These are phyloP conservation scores for Phytopythium kandeliae DNA, from an alignment of 352 stramenopile genomes.

Conservation along the genomic window DNA sequence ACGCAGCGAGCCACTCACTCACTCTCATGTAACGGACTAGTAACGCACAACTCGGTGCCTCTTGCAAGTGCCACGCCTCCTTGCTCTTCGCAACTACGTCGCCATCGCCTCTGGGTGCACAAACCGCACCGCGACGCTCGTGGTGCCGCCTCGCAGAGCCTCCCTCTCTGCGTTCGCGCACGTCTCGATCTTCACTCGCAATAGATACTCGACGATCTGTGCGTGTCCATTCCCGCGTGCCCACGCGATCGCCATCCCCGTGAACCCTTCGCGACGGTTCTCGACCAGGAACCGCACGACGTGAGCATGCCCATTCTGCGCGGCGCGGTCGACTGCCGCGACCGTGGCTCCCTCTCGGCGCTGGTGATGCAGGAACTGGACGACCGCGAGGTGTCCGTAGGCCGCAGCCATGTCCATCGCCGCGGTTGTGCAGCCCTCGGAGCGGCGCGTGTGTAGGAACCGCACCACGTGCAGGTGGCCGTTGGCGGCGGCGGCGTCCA, in stretches of 20 bases:
- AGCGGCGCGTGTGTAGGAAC: slow-evolving; percentile 29
- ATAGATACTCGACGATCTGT: slow-evolving; percentile 17
- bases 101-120: not conserved
- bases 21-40: no score
- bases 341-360: slow-evolving; percentile 26
- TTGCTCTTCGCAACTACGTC: no score
- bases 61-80: no score
- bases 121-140: not conserved
- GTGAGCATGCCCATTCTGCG: slow-evolving; percentile 24
- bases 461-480: slow-evolving; percentile 25
- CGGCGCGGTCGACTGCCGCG: slow-evolving; percentile 31
- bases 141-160: not conserved
- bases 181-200: slow-evolving; percentile 3
- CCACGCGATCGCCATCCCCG: slow-evolving; percentile 25
- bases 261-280: slow-evolving; percentile 17
- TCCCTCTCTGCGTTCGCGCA: not conserved
- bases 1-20: no score
- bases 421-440: no score
- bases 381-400: slow-evolving; percentile 21
- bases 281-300: slow-evolving; percentile 27
- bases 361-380: slow-evolving; percentile 30
- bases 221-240: slow-evolving; percentile 20
- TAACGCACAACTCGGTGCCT: no score
- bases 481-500: slow-evolving; percentile 31
- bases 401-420: slow-evolving; percentile 27